Conservation (phyloP, 2,329 filamentous ascomycete genomes). For the Clonostachys rhizophaga region DNA sequence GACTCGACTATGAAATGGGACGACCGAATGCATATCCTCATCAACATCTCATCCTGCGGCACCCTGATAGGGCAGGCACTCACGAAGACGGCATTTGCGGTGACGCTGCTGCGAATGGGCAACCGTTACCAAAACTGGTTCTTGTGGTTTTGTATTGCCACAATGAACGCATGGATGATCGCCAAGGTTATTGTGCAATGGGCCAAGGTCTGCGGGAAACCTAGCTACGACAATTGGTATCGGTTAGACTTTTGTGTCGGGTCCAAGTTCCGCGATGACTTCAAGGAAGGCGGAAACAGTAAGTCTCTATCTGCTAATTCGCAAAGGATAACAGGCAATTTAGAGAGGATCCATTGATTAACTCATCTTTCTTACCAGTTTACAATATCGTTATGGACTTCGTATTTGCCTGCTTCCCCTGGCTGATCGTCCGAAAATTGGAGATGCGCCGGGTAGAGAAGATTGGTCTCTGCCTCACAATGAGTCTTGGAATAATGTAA, state of each 20-base stretch:
- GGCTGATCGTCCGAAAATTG: slow-evolving; percentile 40
- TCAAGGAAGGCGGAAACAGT: slow-evolving; percentile 47
- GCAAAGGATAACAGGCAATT: neutral
- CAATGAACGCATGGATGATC: slow-evolving; percentile 43
- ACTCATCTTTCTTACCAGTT: slow-evolving; percentile 18
- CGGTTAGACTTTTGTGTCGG: slow-evolving; percentile 38
- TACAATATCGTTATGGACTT: slow-evolving; percentile 52
- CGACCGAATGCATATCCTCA: slow-evolving; percentile 46
- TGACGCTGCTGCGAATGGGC: slow-evolving; percentile 32
- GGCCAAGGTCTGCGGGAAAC: slow-evolving; percentile 36
- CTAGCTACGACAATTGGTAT: slow-evolving; percentile 39
- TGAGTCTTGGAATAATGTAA: slow-evolving; percentile 44
- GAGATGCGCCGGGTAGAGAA: slow-evolving; percentile 43
- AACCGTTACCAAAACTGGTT: slow-evolving; percentile 34
- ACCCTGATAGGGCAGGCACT: slow-evolving; percentile 26
- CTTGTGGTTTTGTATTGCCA: slow-evolving; percentile 42
- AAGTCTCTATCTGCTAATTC: slow-evolving; percentile 7
- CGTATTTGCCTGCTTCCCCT: slow-evolving; percentile 41
- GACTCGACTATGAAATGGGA: slow-evolving; percentile 35
- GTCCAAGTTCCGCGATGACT: slow-evolving; percentile 27
- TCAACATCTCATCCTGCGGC: slow-evolving; percentile 33
- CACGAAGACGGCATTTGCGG: slow-evolving; percentile 29
- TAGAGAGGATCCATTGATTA: neutral
- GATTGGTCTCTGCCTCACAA: slow-evolving; percentile 40
- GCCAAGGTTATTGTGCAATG: slow-evolving; percentile 42